Percentiles rank a stretch among this genome's conserved stretches.
phyloP scores from a whole-genome alignment of 371 early-diverging fungal genomes.

The Mortierella sp. region DNA sequence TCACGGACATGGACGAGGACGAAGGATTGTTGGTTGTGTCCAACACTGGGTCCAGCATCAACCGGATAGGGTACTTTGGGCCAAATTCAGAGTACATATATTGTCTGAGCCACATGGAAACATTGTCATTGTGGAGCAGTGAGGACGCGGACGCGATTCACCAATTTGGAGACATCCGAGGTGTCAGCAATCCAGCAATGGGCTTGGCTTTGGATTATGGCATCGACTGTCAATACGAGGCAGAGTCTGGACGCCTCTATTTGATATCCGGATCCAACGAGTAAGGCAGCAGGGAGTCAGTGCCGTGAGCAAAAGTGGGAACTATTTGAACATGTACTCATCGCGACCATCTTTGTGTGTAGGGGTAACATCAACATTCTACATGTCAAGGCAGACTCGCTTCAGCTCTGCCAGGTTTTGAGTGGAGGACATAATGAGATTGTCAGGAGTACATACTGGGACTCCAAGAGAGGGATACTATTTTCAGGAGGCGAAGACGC shows the following conservation, averaged over 20 bases:
- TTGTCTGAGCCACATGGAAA: constrained; percentile 88
- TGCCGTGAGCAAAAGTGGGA: neutral
- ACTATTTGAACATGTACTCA: too few species aligned
- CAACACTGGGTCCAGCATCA: constrained; percentile 84
- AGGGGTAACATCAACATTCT: constrained; percentile 78
- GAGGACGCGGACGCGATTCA: constrained; percentile 53
- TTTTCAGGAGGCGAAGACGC: constrained; percentile 85
- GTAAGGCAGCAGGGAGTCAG: constrained; percentile 54
- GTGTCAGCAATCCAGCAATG: constrained; percentile 47
- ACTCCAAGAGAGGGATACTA: constrained; percentile 62
- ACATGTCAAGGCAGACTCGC: constrained; percentile 74
- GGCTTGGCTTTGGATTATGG: constrained; percentile 80
- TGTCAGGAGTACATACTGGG: constrained; percentile 78
- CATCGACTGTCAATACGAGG: constrained; percentile 85
- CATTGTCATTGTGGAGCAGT: constrained; percentile 74
- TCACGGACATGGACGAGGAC: constrained; percentile 83
- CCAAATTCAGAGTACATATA: constrained; percentile 87
- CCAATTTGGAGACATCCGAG: constrained; percentile 79
- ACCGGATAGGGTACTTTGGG: constrained; percentile 90
- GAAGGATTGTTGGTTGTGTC: constrained; percentile 86
- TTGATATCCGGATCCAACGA: constrained; percentile 82
- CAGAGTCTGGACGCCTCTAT: constrained; percentile 74
- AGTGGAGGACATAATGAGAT: constrained; percentile 74
- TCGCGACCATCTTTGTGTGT: too few species aligned
- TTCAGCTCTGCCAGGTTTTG: constrained; percentile 75